phyloP scores from a whole-genome alignment of 805 yeast genomes.

The Phaffomyces opuntiae region DNA sequence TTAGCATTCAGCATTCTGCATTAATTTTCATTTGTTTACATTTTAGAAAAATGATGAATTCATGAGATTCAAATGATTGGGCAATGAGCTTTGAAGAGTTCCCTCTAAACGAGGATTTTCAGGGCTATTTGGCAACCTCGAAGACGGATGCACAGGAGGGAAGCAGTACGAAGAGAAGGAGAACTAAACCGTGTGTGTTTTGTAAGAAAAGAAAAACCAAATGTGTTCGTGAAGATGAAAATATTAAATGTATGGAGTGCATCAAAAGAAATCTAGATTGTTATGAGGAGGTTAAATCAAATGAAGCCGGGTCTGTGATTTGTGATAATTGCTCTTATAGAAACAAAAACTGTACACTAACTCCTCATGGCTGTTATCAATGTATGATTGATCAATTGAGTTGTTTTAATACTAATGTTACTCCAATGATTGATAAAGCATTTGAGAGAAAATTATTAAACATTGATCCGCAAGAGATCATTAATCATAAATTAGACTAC shows the following conservation, averaged over 20 bases:
- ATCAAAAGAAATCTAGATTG: slow-evolving; percentile 25
- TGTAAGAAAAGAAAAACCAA: slow-evolving; percentile 32
- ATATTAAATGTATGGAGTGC: slow-evolving; percentile 24
- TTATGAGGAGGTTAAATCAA: slow-evolving; percentile 14
- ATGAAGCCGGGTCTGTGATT: not conserved
- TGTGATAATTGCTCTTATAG: slow-evolving; percentile 10
- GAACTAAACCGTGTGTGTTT: slow-evolving; percentile 31
- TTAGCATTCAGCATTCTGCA: no score
- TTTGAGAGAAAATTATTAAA: no score
- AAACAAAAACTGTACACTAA: slow-evolving; percentile 13
- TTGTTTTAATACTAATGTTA: not conserved
- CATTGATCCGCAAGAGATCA: no score
- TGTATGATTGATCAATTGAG: slow-evolving; percentile 8
- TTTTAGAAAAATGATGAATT: no score
- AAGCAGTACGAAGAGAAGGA: slow-evolving; percentile 11
- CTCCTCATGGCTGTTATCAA: slow-evolving; percentile 11
- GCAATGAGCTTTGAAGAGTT: slow-evolving; percentile 9
- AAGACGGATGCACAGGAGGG: not conserved
- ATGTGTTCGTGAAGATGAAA: slow-evolving; percentile 22
- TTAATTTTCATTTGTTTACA: no score
- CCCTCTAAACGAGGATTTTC: slow-evolving; percentile 10
- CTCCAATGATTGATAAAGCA: no score
- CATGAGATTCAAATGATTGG: not conserved
- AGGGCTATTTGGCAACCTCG: slow-evolving; percentile 7
- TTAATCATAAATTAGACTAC: no score